phyloP scores from a whole-genome alignment of 768 basidiomycete species.

The Kwoniella mangroviensis region DNA sequence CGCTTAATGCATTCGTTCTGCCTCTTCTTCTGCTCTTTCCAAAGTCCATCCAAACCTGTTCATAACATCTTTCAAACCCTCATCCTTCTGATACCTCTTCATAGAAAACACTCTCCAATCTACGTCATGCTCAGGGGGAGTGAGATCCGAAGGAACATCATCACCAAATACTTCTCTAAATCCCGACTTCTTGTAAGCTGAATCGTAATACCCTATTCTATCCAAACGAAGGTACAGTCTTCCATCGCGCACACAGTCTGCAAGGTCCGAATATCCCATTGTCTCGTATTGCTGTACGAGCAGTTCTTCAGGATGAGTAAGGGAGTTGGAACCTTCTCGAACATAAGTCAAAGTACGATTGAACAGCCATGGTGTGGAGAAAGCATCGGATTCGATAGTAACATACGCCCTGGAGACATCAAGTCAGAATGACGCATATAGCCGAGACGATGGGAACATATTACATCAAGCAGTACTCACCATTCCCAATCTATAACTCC shows the following conservation, averaged over 20 bases:
- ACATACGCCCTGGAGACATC: conserved; percentile 17
- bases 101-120: conserved; percentile 17
- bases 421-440: not conserved
- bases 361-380: conserved; percentile 9
- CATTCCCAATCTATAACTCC: conserved; percentile 57
- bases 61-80: conserved; percentile 2
- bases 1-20: not conserved
- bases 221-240: conserved; percentile 19
- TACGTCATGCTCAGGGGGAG: conserved; percentile 4
- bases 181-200: not conserved
- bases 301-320: conserved; percentile 8
- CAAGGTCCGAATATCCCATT: conserved; percentile 13
- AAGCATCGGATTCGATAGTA: conserved; percentile 26
- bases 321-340: not conserved
- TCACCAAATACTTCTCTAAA: conserved; percentile 7
- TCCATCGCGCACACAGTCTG: conserved; percentile 28
- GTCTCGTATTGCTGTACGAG: conserved; percentile 17
- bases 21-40: conserved; percentile 9
- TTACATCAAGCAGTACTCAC: conserved; percentile 1
- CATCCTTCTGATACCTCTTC: not conserved
- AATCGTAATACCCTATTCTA: conserved; percentile 8
- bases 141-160: conserved; percentile 2
- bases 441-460: not conserved
- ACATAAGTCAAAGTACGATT: not conserved
- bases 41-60: conserved; percentile 7